A percentile compares a stretch with the other conserved stretches of the same genome.
Conservation (phyloP, 352 stramenopile species). For the Thalassiosira hispida region DNA sequence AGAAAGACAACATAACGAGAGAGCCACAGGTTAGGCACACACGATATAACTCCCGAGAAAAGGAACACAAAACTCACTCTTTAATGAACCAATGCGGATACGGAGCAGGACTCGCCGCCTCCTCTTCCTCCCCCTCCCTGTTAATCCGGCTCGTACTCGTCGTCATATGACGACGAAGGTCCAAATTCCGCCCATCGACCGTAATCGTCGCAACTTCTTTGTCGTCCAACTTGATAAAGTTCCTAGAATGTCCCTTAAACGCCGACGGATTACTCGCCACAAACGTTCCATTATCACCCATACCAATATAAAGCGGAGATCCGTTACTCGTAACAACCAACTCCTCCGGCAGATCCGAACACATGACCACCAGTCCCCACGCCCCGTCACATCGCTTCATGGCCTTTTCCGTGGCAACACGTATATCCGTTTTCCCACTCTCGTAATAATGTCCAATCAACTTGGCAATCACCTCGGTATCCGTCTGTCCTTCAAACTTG, state of each 20-base stretch:
- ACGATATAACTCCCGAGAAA: neutral
- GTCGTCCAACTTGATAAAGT: conserved; percentile 94
- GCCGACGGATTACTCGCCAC: conserved; percentile 91
- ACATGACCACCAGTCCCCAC: conserved; percentile 91
- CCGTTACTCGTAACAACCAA: conserved; percentile 95
- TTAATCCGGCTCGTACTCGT: conserved; percentile 57
- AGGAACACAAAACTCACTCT: conserved; percentile 74
- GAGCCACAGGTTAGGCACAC: neutral
- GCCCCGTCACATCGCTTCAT: conserved; percentile 91
- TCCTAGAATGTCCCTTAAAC: conserved; percentile 89
- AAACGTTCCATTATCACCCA: conserved; percentile 91
- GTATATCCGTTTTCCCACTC: conserved; percentile 29
- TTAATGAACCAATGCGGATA: conserved; percentile 96
- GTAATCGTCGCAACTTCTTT: conserved; percentile 92
- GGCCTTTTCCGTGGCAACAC: conserved; percentile 86
- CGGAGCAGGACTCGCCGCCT: conserved; percentile 89
- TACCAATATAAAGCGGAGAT: conserved; percentile 87
- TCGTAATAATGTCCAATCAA: conserved; percentile 86
- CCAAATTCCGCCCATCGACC: conserved; percentile 89
- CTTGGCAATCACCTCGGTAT: conserved; percentile 96
- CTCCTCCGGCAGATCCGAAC: conserved; percentile 88
- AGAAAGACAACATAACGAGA: neutral
- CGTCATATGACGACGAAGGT: too few relatives aligned
- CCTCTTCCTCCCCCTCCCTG: conserved; percentile 89
- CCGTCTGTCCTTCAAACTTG: conserved; percentile 93